Conservation (phyloP, 139 green algal genomes). For the Volvox reticuliferus region DNA sequence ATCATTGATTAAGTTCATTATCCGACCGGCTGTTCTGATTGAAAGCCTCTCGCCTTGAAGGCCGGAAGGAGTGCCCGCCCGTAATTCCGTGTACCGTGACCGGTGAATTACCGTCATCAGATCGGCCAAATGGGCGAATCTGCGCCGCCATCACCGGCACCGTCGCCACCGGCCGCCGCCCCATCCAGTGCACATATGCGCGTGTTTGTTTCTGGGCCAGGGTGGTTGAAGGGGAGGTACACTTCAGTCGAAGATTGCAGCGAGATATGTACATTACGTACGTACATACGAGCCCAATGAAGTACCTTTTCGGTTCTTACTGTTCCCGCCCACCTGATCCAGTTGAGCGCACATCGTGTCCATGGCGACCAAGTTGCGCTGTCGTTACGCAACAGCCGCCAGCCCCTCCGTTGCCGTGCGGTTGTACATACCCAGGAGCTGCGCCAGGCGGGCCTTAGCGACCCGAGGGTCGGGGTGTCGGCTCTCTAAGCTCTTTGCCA, state of each 20-base stretch:
- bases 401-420: not conserved
- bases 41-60: too few species aligned
- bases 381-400: not conserved
- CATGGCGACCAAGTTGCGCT: constrained; percentile 39
- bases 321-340: constrained; percentile 16
- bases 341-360: constrained; percentile 42
- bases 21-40: too few species aligned
- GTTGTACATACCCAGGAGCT: constrained; percentile 37
- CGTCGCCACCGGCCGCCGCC: too few species aligned
- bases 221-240: too few species aligned
- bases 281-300: too few species aligned
- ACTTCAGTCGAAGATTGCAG: too few species aligned
- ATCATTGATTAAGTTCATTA: too few species aligned
- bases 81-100: too few species aligned
- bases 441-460: constrained; percentile 39
- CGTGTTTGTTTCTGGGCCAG: too few species aligned
- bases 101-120: not conserved
- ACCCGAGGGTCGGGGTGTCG: not conserved
- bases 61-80: too few species aligned
- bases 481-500: constrained; percentile 38
- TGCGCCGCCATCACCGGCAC: not conserved
- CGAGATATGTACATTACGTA: too few species aligned
- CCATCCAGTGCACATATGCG: too few species aligned
- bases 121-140: constrained; percentile 43
- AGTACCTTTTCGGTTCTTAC: not conserved